These are phyloP conservation scores for Gymnopus androsaceus DNA, from an alignment of 1,284 basidiomycete species.

Conservation along the genomic window DNA sequence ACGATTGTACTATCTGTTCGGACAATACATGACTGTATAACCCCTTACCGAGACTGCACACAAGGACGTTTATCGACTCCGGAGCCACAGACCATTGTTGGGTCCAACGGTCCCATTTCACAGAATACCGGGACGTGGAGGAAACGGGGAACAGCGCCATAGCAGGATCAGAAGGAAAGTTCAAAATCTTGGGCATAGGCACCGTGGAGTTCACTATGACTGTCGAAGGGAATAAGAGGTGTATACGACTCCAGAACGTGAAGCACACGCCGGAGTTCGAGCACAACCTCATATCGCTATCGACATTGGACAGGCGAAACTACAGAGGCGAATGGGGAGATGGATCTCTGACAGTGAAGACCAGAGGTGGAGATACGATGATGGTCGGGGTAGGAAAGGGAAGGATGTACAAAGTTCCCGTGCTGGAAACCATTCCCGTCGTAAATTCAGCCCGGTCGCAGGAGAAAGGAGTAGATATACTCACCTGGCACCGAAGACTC, in stretches of 20 bases:
- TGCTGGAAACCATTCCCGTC: not conserved
- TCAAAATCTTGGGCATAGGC: slow-evolving; percentile 4
- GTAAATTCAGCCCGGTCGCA: not conserved
- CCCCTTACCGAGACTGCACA: no score
- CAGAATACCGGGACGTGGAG: not conserved
- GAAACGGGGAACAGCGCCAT: not conserved
- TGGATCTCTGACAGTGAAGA: not conserved
- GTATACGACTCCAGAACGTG: not conserved
- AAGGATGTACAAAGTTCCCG: not conserved
- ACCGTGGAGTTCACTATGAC: not conserved
- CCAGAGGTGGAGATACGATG: not conserved
- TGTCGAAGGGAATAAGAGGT: not conserved
- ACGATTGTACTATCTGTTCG: no score
- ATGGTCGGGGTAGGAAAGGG: not conserved
- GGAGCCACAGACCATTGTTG: slow-evolving; percentile 12
- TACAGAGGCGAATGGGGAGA: not conserved
- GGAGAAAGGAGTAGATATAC: slow-evolving; percentile 1
- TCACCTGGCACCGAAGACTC: no score
- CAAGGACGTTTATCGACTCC: slow-evolving; percentile 11
- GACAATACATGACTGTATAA: not conserved
- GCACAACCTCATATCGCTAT: not conserved
- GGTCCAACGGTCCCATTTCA: no score
- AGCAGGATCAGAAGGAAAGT: not conserved
- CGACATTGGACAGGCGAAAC: not conserved
- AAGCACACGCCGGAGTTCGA: not conserved